A percentile compares a stretch with the other conserved stretches of the same genome.
Evolutionary conservation across 345 rosid species (phyloP).

Genomic region (rapeseed (Brassica napus)): DNA sequence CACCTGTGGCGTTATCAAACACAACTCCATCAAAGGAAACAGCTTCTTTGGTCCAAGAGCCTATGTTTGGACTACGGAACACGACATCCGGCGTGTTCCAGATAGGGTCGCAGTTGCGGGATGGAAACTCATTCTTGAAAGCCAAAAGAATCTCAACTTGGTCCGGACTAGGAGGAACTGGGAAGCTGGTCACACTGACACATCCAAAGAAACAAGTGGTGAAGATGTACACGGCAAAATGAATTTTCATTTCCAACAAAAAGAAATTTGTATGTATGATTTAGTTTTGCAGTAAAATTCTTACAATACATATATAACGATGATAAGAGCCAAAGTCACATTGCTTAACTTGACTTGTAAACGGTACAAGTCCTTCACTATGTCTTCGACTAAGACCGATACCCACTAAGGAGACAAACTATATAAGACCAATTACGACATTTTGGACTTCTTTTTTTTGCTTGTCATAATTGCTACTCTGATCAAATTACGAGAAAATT

Average conservation of each 20-base stretch:
- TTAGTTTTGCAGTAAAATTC: background rate
- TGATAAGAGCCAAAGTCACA: background rate
- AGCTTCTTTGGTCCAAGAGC: background rate
- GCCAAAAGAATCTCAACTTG: background rate
- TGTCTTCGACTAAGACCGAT: background rate
- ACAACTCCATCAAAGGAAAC: background rate
- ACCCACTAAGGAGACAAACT: background rate
- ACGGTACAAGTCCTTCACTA: background rate
- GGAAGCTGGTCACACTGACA: background rate
- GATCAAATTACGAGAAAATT: too few species aligned
- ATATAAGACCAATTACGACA: too few species aligned
- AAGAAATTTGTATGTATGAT: background rate
- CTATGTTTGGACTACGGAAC: background rate
- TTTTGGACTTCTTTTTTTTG: background rate
- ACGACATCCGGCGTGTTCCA: background rate
- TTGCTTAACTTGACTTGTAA: background rate
- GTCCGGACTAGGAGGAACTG: background rate
- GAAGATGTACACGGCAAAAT: background rate
- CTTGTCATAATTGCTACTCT: background rate
- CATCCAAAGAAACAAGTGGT: background rate
- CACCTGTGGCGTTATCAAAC: background rate
- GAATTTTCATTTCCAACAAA: background rate
- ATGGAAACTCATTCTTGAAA: background rate
- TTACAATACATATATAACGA: background rate
- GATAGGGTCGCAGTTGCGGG: background rate